Evolutionary conservation across 1,284 basidiomycete species (phyloP), one percentile per base, ranked within the genome.

Genomic region (Butyriboletus appendiculatus): DNA sequence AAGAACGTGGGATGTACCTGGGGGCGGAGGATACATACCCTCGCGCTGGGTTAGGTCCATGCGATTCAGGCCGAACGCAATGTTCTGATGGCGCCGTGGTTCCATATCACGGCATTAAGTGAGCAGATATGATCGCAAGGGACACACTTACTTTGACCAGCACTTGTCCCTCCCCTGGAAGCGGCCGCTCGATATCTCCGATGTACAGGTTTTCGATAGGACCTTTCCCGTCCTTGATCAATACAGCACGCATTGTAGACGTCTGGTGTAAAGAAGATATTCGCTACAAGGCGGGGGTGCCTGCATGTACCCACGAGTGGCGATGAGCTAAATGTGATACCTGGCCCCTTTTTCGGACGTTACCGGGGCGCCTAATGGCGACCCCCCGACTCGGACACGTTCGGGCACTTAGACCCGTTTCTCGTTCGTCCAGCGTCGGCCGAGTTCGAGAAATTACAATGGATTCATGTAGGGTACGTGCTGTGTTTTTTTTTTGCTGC

Each of bases 31-130:
- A 68, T 96, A 96, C 41, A 74, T 71, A 8, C 93, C 92, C 66
- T 90, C 80, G 10, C 88, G 81, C 72, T 95, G 94, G 38, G 71
- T 58, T 44, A 94, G 80, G 68, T 96, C 94, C 92, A 94, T 90
- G 24, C 94, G 81, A 73, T 96, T 96, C 55, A 96, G 70, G 15
- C 92, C 93, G 68, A 96, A 96, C 0, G 86, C 86, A 65, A 84
- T 85, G 63, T 90, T 76, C 89, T 88, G 56, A 44, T 52, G 30
- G 54, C 39, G 33, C 38, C 50, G 41, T 43, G 14, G 48, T 37
- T 49, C 35, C 39, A 7, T 14, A 35, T 45, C 62, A 20, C 34
- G 33, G 30, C 44, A 26, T 22, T 12, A 30, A 16, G 38, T 18
- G 47, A 30, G 5, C 35, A n/a, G 26, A 18, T 24, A 16, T 44